Evolutionary conservation across 2,329 filamentous ascomycete genomes (phyloP).

Genomic region (Aurifilum marmelostoma): DNA sequence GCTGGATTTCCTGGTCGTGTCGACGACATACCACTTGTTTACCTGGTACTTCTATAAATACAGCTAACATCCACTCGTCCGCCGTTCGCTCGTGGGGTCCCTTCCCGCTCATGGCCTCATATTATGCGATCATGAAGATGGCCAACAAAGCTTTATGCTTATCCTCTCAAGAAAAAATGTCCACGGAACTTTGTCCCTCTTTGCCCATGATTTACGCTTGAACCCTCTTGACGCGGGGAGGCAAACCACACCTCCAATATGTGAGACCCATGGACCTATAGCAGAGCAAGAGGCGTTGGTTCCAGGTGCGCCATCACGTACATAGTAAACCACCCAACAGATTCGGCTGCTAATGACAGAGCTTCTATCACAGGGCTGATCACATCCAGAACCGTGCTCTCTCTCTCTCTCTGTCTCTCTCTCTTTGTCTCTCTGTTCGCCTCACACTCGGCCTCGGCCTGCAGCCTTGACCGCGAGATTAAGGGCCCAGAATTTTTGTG

Average conservation of each 20-base stretch:
- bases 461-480: not conserved
- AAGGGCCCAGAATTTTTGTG: not conserved
- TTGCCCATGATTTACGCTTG: not conserved
- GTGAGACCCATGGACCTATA: not conserved
- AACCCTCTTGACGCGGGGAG: not conserved
- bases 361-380: not conserved
- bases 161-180: not conserved
- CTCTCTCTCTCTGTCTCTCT: too few relatives aligned
- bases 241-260: not conserved
- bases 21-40: not conserved
- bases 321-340: not conserved
- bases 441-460: not conserved
- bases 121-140: not conserved
- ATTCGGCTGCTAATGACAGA: not conserved
- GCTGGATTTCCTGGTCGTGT: not conserved
- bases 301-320: not conserved
- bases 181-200: too few relatives aligned
- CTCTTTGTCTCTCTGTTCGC: too few relatives aligned
- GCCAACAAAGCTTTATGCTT: not conserved
- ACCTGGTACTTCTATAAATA: not conserved
- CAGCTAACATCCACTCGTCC: not conserved
- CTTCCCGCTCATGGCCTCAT: not conserved
- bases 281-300: not conserved
- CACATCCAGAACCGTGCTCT: not conserved
- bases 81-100: not conserved